Conservation (phyloP, 306 rosid species). For the Quercus aquifolioides region DNA sequence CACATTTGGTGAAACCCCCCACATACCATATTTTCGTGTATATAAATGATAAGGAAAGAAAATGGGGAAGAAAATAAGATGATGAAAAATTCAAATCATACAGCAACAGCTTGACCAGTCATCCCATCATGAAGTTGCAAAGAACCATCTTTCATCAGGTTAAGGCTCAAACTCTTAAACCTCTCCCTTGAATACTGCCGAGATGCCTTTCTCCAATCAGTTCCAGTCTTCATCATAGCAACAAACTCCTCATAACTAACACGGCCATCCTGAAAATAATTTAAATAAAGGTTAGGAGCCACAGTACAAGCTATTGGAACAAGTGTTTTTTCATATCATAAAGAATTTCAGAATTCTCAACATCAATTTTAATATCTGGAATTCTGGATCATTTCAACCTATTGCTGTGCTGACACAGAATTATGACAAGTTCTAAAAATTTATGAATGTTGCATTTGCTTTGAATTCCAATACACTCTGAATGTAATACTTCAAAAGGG, state of each 20-base stretch:
- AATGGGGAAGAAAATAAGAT: constrained; percentile 31
- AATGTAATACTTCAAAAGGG: neutral
- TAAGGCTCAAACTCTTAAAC: constrained; percentile 95
- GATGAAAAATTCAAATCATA: constrained; percentile 39
- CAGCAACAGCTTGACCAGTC: constrained; percentile 79
- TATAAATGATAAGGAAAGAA: constrained; percentile 17
- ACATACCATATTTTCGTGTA: constrained; percentile 35
- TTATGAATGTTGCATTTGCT: constrained; percentile 3
- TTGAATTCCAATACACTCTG: constrained; percentile 5
- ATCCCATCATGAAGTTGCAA: constrained; percentile 88
- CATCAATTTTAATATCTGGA: neutral
- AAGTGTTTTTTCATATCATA: neutral
- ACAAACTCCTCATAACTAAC: constrained; percentile 93
- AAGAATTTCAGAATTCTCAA: neutral
- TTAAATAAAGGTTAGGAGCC: neutral
- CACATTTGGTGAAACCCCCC: constrained; percentile 26
- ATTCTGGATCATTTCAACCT: neutral
- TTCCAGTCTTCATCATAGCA: constrained; percentile 99
- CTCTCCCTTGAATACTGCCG: constrained; percentile 98
- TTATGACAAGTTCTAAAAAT: neutral
- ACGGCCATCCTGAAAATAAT: constrained; percentile 64
- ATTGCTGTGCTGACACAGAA: neutral
- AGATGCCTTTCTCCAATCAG: constrained; percentile 99
- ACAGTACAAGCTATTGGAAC: neutral
- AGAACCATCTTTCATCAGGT: constrained; percentile 96